Percentiles rank a stretch among this genome's conserved stretches.
Evolutionary conservation across 75 land plant genomes (phyloP).

Genomic region (Sequoiadendron giganteum): DNA sequence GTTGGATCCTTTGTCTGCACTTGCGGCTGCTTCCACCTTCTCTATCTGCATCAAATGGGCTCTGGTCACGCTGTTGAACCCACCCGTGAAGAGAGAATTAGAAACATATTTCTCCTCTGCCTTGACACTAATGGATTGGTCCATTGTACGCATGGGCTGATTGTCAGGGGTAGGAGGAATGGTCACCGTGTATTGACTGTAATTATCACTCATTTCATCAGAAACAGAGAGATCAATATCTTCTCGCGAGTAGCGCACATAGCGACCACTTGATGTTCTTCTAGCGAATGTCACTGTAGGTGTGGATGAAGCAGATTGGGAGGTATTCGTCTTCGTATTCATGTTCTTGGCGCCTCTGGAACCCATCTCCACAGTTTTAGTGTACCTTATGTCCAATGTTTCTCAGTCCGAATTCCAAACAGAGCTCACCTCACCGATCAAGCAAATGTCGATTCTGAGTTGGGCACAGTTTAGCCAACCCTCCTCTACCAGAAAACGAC

Average conservation of each 20-base stretch:
- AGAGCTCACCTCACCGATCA: too few relatives aligned
- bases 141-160: slow-evolving; percentile 57
- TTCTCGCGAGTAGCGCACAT: slow-evolving; percentile 65
- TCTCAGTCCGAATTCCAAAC: too few relatives aligned
- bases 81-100: slow-evolving; percentile 87
- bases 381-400: too few relatives aligned
- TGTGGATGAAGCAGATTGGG: too few relatives aligned
- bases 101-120: slow-evolving; percentile 87
- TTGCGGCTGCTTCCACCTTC: slow-evolving; percentile 34
- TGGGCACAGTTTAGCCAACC: too few relatives aligned
- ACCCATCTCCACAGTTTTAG: too few relatives aligned
- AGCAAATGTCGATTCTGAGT: too few relatives aligned
- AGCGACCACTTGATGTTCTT: slow-evolving; percentile 80
- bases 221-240: slow-evolving; percentile 69
- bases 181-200: slow-evolving; percentile 72
- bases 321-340: too few relatives aligned
- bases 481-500: too few relatives aligned
- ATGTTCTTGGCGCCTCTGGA: too few relatives aligned
- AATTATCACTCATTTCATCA: slow-evolving; percentile 56
- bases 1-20: slow-evolving; percentile 47
- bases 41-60: slow-evolving; percentile 93
- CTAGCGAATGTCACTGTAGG: slow-evolving; percentile 28
- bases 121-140: slow-evolving; percentile 47
- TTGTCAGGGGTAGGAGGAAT: slow-evolving; percentile 90
- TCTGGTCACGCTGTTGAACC: slow-evolving; percentile 78